A percentile compares a stretch with the other conserved stretches of the same genome.
These are phyloP conservation scores for Mortierella sp. DNA, from an alignment of 371 early-diverging fungal genomes.

Conservation along the genomic window DNA sequence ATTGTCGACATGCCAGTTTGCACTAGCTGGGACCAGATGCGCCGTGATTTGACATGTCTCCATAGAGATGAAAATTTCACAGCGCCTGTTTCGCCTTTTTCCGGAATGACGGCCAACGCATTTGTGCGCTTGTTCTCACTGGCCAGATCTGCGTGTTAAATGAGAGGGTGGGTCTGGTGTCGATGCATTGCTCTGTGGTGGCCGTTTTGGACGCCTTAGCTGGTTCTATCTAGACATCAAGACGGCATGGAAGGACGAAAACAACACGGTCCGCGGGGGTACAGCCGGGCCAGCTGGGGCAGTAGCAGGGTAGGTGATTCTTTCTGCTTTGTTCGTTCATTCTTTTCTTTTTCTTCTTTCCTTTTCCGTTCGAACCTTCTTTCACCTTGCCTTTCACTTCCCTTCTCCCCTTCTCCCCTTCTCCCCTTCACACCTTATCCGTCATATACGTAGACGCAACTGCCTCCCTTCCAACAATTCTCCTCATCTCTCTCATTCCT, in stretches of 20 bases:
- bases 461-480: too few relatives aligned
- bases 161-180: neutral
- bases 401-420: neutral
- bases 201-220: slow-evolving; percentile 1
- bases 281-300: neutral
- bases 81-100: slow-evolving; percentile 6
- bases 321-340: neutral
- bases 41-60: neutral
- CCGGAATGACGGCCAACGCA: slow-evolving; percentile 2
- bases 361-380: neutral
- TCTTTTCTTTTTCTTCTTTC: neutral
- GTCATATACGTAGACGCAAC: neutral
- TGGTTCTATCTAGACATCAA: neutral
- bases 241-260: neutral
- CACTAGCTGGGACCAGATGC: neutral
- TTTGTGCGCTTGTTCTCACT: neutral
- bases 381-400: neutral
- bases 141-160: neutral
- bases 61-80: neutral
- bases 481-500: neutral
- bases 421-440: neutral
- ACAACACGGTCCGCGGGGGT: neutral
- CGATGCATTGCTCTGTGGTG: neutral
- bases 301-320: neutral
- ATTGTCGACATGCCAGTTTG: neutral